These are phyloP conservation scores for Ceratobasidium papillatum DNA, from an alignment of 1,284 basidiomycete species.

Conservation along the genomic window DNA sequence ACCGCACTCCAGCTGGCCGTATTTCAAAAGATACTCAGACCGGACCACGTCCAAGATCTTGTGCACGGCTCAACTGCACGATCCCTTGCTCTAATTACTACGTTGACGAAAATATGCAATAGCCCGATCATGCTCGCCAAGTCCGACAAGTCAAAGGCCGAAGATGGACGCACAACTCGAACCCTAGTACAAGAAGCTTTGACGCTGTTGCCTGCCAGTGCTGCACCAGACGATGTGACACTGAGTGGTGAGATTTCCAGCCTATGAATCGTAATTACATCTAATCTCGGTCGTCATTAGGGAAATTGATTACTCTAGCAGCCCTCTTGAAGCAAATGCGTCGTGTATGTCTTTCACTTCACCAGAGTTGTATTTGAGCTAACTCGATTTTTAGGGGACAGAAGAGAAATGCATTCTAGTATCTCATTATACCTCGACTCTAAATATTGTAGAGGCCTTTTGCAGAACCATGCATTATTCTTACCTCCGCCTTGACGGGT, in stretches of 20 bases:
- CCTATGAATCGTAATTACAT: neutral
- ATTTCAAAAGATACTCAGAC: slow-evolving; percentile 77
- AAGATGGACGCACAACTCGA: slow-evolving; percentile 55
- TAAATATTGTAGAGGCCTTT: slow-evolving; percentile 90
- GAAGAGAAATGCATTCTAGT: slow-evolving; percentile 94
- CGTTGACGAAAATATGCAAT: slow-evolving; percentile 90
- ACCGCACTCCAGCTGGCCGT: slow-evolving; percentile 83
- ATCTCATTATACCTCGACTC: slow-evolving; percentile 89
- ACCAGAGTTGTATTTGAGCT: neutral
- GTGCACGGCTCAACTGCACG: slow-evolving; percentile 76
- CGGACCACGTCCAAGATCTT: slow-evolving; percentile 70
- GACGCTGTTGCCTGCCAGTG: slow-evolving; percentile 69
- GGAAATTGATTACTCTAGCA: slow-evolving; percentile 82
- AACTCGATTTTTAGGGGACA: slow-evolving; percentile 60
- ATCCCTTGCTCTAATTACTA: slow-evolving; percentile 82
- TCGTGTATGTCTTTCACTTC: slow-evolving; percentile 56
- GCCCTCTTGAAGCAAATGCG: slow-evolving; percentile 74
- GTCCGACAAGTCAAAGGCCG: slow-evolving; percentile 69
- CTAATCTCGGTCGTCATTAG: slow-evolving; percentile 53
- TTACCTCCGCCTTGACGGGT: slow-evolving; percentile 91
- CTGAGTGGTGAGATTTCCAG: slow-evolving; percentile 68
- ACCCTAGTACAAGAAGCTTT: slow-evolving; percentile 68
- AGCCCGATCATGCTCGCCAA: slow-evolving; percentile 79
- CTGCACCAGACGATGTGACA: slow-evolving; percentile 72
- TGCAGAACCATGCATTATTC: slow-evolving; percentile 81